phyloP scores from a whole-genome alignment of 768 basidiomycete genomes.

The Rhizopogon rudus region DNA sequence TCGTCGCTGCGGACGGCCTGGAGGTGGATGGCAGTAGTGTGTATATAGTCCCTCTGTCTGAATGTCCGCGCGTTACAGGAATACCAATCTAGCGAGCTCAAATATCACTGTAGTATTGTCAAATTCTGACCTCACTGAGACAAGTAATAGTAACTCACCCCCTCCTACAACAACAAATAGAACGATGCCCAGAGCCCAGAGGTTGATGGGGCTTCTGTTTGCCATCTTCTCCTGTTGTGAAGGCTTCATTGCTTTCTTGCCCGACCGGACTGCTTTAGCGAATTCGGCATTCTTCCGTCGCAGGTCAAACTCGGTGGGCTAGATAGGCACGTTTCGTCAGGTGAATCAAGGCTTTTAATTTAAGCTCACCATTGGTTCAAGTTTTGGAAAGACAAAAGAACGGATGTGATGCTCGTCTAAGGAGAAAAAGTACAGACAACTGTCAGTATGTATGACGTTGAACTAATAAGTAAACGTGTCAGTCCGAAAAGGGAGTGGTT shows the following conservation, averaged over 20 bases:
- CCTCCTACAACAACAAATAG: conserved; percentile 79
- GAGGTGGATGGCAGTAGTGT: not conserved
- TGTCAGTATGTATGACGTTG: not conserved
- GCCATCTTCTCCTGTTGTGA: conserved; percentile 68
- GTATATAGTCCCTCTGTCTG: not conserved
- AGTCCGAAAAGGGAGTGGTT: conserved; percentile 5
- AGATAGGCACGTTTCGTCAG: not conserved
- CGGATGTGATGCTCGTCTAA: conserved; percentile 14
- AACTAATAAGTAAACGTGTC: conserved; percentile 14
- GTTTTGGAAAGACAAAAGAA: conserved; percentile 18
- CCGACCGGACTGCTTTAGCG: conserved; percentile 62
- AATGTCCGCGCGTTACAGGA: conserved; percentile 40
- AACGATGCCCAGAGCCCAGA: conserved; percentile 70
- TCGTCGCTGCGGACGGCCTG: not conserved
- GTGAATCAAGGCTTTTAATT: not conserved
- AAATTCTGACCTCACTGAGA: not conserved
- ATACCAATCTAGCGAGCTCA: conserved; percentile 61
- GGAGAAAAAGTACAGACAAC: conserved; percentile 1
- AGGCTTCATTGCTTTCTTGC: conserved; percentile 70
- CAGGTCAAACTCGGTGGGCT: conserved; percentile 84
- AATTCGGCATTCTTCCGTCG: conserved; percentile 80
- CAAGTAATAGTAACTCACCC: conserved; percentile 42
- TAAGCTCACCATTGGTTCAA: conserved; percentile 26
- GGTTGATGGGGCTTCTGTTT: conserved; percentile 69
- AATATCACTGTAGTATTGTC: conserved; percentile 53